Evolutionary conservation across 345 rosid species (phyloP).

Genomic region (Garcia nutans): DNA sequence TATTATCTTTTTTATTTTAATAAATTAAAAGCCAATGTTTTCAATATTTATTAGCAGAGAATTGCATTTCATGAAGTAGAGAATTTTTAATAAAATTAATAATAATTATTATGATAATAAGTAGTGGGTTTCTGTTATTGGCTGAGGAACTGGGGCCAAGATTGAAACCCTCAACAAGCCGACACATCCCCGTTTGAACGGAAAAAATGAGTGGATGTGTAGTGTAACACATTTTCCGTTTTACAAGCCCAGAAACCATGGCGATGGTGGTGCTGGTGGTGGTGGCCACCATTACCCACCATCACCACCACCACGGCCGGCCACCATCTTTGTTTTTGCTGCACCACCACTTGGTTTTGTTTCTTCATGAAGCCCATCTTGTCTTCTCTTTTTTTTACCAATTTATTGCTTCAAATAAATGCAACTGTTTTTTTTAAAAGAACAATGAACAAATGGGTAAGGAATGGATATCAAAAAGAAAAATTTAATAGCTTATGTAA

Average conservation of each 20-base stretch:
- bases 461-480: too few relatives aligned
- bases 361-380: not conserved
- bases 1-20: too few relatives aligned
- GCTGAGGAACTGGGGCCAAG: conserved; percentile 8
- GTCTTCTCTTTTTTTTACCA: not conserved
- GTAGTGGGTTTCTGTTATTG: conserved; percentile 1
- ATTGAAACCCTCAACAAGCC: conserved; percentile 36
- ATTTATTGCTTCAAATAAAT: not conserved
- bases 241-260: conserved; percentile 21
- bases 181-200: conserved; percentile 48
- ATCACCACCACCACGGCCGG: conserved; percentile 3
- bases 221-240: conserved; percentile 21
- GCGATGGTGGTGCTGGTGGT: conserved; percentile 12
- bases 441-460: too few relatives aligned
- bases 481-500: too few relatives aligned
- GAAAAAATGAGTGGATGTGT: conserved; percentile 29
- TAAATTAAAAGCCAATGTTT: too few relatives aligned
- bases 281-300: conserved; percentile 18
- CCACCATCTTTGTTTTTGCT: not conserved
- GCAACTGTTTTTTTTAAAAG: not conserved
- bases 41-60: too few relatives aligned
- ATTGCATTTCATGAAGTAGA: too few relatives aligned
- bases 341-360: conserved; percentile 10
- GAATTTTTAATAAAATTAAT: too few relatives aligned
- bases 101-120: too few relatives aligned